Percentiles rank a stretch among this genome's conserved stretches.
phyloP scores from a whole-genome alignment of 371 early-diverging fungal genomes.

The Mortierella sp. region DNA sequence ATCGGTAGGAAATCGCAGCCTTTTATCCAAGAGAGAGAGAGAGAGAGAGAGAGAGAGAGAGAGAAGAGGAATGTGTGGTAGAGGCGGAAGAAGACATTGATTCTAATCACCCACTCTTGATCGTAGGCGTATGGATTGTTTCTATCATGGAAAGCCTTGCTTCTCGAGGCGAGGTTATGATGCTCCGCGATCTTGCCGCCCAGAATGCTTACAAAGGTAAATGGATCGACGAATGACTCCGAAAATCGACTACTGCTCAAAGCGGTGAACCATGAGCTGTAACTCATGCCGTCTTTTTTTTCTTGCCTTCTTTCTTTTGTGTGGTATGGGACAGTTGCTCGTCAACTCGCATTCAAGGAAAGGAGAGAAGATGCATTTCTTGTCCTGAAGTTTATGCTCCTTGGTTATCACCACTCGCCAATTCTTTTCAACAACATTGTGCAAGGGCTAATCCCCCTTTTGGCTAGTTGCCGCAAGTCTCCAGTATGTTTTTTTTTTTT shows the following conservation, averaged over 20 bases:
- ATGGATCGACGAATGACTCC: background rate
- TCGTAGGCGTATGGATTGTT: conserved; percentile 35
- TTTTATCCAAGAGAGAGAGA: no score
- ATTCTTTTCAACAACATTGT: conserved; percentile 57
- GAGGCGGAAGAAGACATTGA: no score
- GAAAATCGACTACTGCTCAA: background rate
- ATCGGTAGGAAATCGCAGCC: conserved; percentile 15
- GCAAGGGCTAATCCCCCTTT: conserved; percentile 30
- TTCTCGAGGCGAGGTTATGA: conserved; percentile 32
- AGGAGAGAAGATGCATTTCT: conserved; percentile 33
- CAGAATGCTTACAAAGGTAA: conserved; percentile 42
- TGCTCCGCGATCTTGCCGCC: conserved; percentile 35
- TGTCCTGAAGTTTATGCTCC: conserved; percentile 34
- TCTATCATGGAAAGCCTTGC: conserved; percentile 44
- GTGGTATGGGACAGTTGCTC: conserved; percentile 16
- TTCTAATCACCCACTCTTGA: no score
- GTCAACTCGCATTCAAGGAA: conserved; percentile 29
- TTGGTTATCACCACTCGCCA: conserved; percentile 45
- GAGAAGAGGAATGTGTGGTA: no score
- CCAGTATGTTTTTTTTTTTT: conserved; percentile 19
- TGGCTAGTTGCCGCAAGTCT: conserved; percentile 29
- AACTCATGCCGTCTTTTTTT: background rate
- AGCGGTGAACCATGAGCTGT: background rate
- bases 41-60: no score
- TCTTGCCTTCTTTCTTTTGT: background rate